A percentile compares a stretch with the other conserved stretches of the same genome.
phyloP scores from a whole-genome alignment of 352 stramenopile species.

The Chrysophaeum taylorii region DNA sequence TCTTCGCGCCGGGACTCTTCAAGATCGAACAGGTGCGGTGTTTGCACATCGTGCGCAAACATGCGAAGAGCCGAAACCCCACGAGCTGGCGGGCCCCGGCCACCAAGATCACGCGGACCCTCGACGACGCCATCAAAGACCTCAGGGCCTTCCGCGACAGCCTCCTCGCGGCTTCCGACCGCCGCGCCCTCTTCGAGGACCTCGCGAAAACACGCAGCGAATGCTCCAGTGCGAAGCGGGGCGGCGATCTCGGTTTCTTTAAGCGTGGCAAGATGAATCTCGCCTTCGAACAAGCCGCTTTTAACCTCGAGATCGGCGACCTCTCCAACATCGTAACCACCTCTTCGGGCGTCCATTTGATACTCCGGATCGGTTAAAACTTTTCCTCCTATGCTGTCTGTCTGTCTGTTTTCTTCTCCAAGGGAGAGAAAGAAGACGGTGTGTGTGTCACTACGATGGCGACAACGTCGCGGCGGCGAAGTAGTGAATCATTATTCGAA shows the following conservation, averaged over 20 bases:
- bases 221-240: conserved; percentile 49
- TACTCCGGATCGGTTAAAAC: conserved; percentile 47
- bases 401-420: no score
- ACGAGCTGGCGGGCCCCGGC: background rate
- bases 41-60: conserved; percentile 13
- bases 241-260: conserved; percentile 71
- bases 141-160: background rate
- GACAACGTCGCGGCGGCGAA: no score
- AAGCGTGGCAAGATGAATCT: conserved; percentile 71
- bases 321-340: conserved; percentile 71
- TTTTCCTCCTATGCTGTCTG: no score
- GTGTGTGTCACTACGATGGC: no score
- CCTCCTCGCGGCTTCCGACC: background rate
- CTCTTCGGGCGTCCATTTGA: conserved; percentile 74
- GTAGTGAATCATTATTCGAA: no score
- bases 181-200: background rate
- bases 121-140: background rate
- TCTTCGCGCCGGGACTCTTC: conserved; percentile 7
- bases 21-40: conserved; percentile 10
- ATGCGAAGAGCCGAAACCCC: background rate
- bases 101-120: background rate
- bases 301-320: conserved; percentile 65
- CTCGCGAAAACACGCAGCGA: background rate
- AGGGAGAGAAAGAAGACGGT: no score
- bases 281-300: conserved; percentile 73